Conservation (phyloP, 1,139 yeast genomes). For the Entelexis paramagnoliae region DNA sequence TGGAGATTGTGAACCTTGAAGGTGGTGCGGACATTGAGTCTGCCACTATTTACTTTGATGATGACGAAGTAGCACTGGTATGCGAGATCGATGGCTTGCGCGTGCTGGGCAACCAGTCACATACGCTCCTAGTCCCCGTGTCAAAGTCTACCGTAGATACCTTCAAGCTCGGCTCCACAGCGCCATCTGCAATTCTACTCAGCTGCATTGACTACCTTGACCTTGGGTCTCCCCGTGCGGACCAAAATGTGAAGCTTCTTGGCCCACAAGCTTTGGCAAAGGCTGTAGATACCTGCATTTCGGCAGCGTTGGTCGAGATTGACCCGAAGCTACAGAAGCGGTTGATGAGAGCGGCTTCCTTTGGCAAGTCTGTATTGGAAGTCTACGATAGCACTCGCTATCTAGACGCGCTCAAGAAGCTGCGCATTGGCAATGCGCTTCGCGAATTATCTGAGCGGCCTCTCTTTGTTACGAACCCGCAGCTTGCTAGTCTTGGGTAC, state of each 20-base stretch:
- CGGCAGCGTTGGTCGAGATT: constrained; percentile 69
- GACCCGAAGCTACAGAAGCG: constrained; percentile 71
- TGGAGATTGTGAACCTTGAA: constrained; percentile 1
- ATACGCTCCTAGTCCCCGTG: constrained; percentile 61
- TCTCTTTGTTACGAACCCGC: constrained; percentile 50
- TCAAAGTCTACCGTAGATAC: constrained; percentile 47
- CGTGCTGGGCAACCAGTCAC: constrained; percentile 46
- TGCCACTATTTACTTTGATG: constrained; percentile 14
- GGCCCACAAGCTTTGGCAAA: constrained; percentile 39
- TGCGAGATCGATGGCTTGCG: constrained; percentile 66
- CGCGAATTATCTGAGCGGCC: constrained; percentile 48
- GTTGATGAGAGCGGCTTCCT: constrained; percentile 67
- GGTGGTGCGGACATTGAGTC: not conserved
- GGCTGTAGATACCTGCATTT: constrained; percentile 64
- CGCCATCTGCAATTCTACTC: constrained; percentile 69
- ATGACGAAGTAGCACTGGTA: constrained; percentile 31
- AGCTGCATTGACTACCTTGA: constrained; percentile 73
- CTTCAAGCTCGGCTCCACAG: constrained; percentile 72
- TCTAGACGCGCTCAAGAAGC: constrained; percentile 46
- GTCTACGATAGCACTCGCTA: constrained; percentile 52
- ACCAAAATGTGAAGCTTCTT: constrained; percentile 59
- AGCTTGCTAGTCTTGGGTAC: constrained; percentile 34
- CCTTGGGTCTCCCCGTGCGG: constrained; percentile 69
- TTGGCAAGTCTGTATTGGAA: constrained; percentile 65
- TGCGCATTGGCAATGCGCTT: constrained; percentile 62